These are phyloP conservation scores for Lizonia empirigonia DNA, from an alignment of 2,329 filamentous ascomycete species.

Conservation along the genomic window DNA sequence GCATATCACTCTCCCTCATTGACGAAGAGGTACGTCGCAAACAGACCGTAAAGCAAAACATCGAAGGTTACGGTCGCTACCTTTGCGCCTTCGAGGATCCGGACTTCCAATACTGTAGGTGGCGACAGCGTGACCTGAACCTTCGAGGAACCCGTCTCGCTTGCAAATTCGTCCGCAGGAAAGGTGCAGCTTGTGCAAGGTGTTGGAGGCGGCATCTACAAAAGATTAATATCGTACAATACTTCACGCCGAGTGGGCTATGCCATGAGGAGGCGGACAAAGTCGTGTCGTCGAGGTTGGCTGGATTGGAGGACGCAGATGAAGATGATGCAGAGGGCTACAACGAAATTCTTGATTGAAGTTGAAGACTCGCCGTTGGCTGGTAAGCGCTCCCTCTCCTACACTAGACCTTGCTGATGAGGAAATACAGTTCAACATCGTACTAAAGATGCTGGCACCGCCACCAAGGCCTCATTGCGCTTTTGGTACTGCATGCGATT, in stretches of 20 bases:
- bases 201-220: constrained; percentile 33
- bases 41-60: constrained; percentile 28
- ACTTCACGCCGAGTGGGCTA: constrained; percentile 36
- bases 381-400: constrained; percentile 5
- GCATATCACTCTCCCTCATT: constrained; percentile 23
- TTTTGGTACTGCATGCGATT: constrained; percentile 29
- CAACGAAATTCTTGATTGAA: constrained; percentile 22
- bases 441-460: constrained; percentile 24
- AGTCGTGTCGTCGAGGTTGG: constrained; percentile 22
- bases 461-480: constrained; percentile 29
- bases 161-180: constrained; percentile 27
- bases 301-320: constrained; percentile 23
- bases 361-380: neutral
- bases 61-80: constrained; percentile 30
- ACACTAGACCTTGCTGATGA: neutral
- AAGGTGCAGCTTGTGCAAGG: constrained; percentile 30
- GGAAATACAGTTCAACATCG: neutral
- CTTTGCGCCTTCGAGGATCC: constrained; percentile 38
- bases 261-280: constrained; percentile 39
- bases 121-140: constrained; percentile 34
- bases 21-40: constrained; percentile 29
- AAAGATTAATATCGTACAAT: constrained; percentile 32
- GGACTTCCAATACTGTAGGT: constrained; percentile 32
- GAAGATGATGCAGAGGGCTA: constrained; percentile 37
- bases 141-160: constrained; percentile 29